Base-by-base conservation (phyloP, 169 alveolate species). In the Eimeria tenella region DNA sequence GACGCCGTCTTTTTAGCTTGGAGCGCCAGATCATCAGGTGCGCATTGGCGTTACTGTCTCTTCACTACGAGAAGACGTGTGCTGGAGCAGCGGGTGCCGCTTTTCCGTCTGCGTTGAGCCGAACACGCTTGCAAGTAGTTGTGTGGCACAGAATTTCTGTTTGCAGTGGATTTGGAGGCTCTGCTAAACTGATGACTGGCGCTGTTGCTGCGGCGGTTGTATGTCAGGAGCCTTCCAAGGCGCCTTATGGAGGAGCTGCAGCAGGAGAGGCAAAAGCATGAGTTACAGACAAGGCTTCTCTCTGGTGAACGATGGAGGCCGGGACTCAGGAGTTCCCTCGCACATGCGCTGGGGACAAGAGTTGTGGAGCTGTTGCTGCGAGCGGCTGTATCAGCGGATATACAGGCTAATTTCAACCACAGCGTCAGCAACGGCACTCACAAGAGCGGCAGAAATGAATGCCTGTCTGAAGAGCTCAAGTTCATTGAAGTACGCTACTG, bases 341-440 rank as follows among this genome's bases (percentile, higher is more conserved):
- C 62, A 83, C 62, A 83, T 5, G 75, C 79, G 6, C 21, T 83
- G n/a, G 90, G 31, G 25, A 21, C 21, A 10, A 58, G 71, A 25
- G 19, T 83, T 74, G 77, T 83, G 90, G 63, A 83, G 77, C 63
- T 83, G 77, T 23, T 60, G 73, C 56, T 83, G 90, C 90, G 90
- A 10, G 90, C 90, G 55, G 90, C 90, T 58, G 90, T 56, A 19
- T 21, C 90, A 3, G 75, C 77, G 42, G 77, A 63, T 5, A 3
- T 75, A 31, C 77, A 56, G 11, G 49, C 15, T 31, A 60, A 25
- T 10, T 68, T 1, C 21, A 68, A 21, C 62, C 55, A 62, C 75
- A 31, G 49, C 77, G 3, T 23, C 77, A 79, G 68, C 63, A n/a
- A 68, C 87, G 25, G 62, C 90, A 60, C 77, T 15, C 8, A 17